Percentiles rank a stretch among this genome's conserved stretches.
These are phyloP conservation scores for Salvia rosmarinus DNA, from an alignment of 257 asterid genomes.

Conservation along the genomic window DNA sequence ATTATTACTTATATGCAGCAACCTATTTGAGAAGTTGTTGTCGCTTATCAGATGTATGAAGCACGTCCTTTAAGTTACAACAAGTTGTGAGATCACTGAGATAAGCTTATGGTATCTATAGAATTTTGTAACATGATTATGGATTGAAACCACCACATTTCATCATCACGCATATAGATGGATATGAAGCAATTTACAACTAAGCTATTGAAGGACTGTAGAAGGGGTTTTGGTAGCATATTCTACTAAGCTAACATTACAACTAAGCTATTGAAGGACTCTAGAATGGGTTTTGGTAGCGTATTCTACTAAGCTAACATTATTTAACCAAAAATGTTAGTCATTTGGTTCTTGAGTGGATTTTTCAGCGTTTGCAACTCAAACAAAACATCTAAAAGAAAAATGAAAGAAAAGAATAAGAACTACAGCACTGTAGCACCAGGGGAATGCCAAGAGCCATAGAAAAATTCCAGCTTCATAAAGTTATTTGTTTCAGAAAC, in stretches of 20 bases:
- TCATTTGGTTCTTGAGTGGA: neutral
- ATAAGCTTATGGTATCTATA: neutral
- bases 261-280: too few relatives aligned
- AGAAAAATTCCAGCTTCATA: conserved; percentile 1
- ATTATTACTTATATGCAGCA: neutral
- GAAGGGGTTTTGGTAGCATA: neutral
- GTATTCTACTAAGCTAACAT: neutral
- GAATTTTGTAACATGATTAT: neutral
- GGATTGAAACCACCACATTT: neutral
- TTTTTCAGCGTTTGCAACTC: neutral
- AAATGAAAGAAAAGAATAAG: neutral
- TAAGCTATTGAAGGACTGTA: too few relatives aligned
- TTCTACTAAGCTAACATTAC: neutral
- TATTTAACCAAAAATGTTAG: neutral
- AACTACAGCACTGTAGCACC: neutral
- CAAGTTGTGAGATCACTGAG: too few relatives aligned
- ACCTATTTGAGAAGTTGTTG: neutral
- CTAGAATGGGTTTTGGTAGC: neutral
- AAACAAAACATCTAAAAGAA: neutral
- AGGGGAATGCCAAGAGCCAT: neutral
- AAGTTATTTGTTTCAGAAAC: neutral
- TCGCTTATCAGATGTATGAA: neutral
- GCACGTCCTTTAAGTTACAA: too few relatives aligned
- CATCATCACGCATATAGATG: neutral
- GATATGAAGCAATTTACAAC: neutral